Conservation (phyloP, 805 yeast species). For the Hyphopichia homilentoma region DNA sequence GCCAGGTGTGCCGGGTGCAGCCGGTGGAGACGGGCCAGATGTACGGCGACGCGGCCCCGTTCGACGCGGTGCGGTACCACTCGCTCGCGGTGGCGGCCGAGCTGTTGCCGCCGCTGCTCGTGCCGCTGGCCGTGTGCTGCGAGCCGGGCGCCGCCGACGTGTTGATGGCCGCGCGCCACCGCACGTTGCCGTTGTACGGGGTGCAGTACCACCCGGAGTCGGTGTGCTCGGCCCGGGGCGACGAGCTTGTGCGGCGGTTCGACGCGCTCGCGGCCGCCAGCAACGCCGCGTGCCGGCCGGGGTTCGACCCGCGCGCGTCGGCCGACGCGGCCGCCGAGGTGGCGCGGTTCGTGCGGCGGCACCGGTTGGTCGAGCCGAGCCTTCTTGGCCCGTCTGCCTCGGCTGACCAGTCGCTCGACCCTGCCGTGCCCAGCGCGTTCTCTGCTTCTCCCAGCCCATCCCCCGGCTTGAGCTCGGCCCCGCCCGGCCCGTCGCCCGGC, state of each 20-base stretch:
- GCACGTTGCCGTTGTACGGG: slow-evolving; percentile 68
- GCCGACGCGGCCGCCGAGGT: too few relatives aligned
- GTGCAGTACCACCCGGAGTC: slow-evolving; percentile 99
- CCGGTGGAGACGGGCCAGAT: slow-evolving; percentile 36
- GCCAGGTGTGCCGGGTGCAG: slow-evolving; percentile 64
- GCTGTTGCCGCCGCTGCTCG: slow-evolving; percentile 28
- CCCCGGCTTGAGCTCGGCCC: too few relatives aligned
- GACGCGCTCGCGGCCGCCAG: slow-evolving; percentile 42
- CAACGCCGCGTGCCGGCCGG: too few relatives aligned
- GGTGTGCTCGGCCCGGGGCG: slow-evolving; percentile 74
- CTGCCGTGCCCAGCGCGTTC: too few relatives aligned
- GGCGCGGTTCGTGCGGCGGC: too few relatives aligned
- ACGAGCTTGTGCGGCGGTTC: slow-evolving; percentile 57
- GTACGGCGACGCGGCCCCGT: slow-evolving; percentile 33
- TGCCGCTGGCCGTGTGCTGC: slow-evolving; percentile 61
- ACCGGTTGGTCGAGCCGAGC: too few relatives aligned
- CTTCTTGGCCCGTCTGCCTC: not conserved
- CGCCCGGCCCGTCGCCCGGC: too few relatives aligned
- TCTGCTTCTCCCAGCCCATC: too few relatives aligned
- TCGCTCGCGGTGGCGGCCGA: slow-evolving; percentile 57
- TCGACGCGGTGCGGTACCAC: slow-evolving; percentile 83
- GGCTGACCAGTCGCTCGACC: not conserved
- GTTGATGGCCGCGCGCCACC: slow-evolving; percentile 79
- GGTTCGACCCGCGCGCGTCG: too few relatives aligned
- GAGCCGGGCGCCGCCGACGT: slow-evolving; percentile 33